Percentiles rank a stretch among this genome's conserved stretches.
Evolutionary conservation across 2,329 filamentous ascomycete species (phyloP).

Genomic region (Xylaria sp.): DNA sequence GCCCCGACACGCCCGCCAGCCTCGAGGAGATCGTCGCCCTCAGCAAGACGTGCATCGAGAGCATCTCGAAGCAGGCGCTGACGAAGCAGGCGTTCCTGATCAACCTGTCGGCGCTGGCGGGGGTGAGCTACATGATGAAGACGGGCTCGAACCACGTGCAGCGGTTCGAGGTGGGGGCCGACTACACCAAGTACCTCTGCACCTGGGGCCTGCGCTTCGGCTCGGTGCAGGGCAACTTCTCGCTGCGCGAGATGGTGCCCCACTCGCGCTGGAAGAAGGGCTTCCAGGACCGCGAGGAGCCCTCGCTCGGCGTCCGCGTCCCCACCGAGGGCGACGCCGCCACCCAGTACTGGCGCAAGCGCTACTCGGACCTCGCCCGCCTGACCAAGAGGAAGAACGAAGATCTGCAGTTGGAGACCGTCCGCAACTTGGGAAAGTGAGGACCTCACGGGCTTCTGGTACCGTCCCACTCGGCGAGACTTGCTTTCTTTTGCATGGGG

Average conservation of each 20-base stretch:
- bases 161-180: conserved; percentile 46
- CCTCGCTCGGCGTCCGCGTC: conserved; percentile 27
- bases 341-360: conserved; percentile 33
- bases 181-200: conserved; percentile 51
- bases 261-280: conserved; percentile 46
- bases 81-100: conserved; percentile 60
- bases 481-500: no score
- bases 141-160: conserved; percentile 45
- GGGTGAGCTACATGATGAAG: conserved; percentile 54
- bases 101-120: conserved; percentile 60
- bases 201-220: conserved; percentile 61
- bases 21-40: conserved; percentile 59
- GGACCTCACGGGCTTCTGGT: background rate
- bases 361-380: conserved; percentile 29
- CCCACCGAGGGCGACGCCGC: conserved; percentile 36
- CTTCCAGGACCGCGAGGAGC: conserved; percentile 21
- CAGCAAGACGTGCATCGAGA: conserved; percentile 56
- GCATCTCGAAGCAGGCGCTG: conserved; percentile 53
- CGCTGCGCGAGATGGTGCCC: conserved; percentile 53
- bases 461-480: background rate
- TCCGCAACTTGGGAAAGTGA: background rate
- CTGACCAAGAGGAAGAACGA: conserved; percentile 16
- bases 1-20: conserved; percentile 45
- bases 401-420: background rate
- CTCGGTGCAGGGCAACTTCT: conserved; percentile 54